A percentile compares a stretch with the other conserved stretches of the same genome.
Evolutionary conservation across 163 green algal species (phyloP).

Genomic region (Volvox carteri): DNA sequence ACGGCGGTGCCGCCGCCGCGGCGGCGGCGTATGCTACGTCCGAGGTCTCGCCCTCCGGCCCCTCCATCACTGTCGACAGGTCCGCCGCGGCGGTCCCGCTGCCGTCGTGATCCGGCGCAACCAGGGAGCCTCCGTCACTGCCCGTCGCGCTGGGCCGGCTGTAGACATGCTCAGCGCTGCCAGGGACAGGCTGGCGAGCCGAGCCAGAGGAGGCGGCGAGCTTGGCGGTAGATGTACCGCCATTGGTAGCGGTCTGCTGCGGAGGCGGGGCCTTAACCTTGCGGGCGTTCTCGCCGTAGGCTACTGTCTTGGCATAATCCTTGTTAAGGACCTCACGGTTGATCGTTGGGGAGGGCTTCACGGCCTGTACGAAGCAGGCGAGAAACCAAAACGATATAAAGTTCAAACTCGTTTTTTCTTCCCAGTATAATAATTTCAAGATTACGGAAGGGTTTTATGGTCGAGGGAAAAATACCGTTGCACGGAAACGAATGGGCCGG

Average conservation of each 20-base stretch:
- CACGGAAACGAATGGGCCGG: too few species aligned
- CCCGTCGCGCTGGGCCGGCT: neutral
- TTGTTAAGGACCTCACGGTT: constrained; percentile 44
- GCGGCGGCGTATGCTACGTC: neutral
- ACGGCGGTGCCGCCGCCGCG: neutral
- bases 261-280: constrained; percentile 4
- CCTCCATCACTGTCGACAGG: constrained; percentile 7
- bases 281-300: constrained; percentile 55
- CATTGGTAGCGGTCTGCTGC: neutral
- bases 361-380: constrained; percentile 50
- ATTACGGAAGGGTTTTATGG: too few species aligned
- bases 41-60: neutral
- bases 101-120: neutral
- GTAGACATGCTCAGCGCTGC: constrained; percentile 2
- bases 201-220: neutral
- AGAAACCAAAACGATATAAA: too few species aligned
- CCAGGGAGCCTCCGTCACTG: neutral
- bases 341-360: constrained; percentile 62
- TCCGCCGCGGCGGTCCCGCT: neutral
- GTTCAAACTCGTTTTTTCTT: too few species aligned
- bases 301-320: constrained; percentile 40
- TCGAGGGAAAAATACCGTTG: too few species aligned
- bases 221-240: neutral
- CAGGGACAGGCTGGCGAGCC: neutral
- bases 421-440: too few species aligned